Percentiles rank a stretch among this genome's conserved stretches.
phyloP scores from a whole-genome alignment of 345 rosid genomes.

The Jatropha curcas region DNA sequence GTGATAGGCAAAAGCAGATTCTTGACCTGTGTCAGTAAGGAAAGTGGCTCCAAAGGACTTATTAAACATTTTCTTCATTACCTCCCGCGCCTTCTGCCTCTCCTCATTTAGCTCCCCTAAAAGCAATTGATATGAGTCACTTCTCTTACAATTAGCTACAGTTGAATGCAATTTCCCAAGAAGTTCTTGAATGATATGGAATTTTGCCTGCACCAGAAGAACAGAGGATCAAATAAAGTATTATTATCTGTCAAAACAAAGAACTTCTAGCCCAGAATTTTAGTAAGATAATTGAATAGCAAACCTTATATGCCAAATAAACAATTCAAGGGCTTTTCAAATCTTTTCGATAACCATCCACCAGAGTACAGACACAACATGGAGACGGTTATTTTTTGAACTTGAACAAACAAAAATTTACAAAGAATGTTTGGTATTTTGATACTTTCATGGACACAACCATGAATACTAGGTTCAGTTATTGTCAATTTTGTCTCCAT shows the following conservation, averaged over 20 bases:
- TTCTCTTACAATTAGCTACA: constrained; percentile 45
- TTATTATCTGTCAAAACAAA: neutral
- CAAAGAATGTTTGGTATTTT: neutral
- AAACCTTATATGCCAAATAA: neutral
- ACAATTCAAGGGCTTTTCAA: neutral
- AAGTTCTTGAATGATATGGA: constrained; percentile 88
- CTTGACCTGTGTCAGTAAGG: constrained; percentile 87
- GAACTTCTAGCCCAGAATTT: neutral
- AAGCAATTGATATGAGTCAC: constrained; percentile 54
- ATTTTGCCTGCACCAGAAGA: constrained; percentile 63
- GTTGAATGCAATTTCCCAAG: constrained; percentile 79
- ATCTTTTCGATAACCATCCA: too few species aligned
- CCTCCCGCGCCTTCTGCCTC: constrained; percentile 66
- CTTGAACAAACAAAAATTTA: too few species aligned
- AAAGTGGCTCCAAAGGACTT: constrained; percentile 95
- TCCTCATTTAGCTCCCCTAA: constrained; percentile 68
- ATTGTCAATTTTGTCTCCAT: neutral
- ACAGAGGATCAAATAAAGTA: neutral
- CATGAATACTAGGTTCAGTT: neutral
- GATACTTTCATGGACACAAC: neutral
- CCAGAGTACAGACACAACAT: too few species aligned
- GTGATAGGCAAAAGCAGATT: constrained; percentile 93
- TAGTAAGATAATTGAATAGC: neutral
- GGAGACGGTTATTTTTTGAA: too few species aligned
- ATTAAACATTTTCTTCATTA: constrained; percentile 89